phyloP scores from a whole-genome alignment of 345 rosid species.

The Odontarrhena argentea region DNA sequence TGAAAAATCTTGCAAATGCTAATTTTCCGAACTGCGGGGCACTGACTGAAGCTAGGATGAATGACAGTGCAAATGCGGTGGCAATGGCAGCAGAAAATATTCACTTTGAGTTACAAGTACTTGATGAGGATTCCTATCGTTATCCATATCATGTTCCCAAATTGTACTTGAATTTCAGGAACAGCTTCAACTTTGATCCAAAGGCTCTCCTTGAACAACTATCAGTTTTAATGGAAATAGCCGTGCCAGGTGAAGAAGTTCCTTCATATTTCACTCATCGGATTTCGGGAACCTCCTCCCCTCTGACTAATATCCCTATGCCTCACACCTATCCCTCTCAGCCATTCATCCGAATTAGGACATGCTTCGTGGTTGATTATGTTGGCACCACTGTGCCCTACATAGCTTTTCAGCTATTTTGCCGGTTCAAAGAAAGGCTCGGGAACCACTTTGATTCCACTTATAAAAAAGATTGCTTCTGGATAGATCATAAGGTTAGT shows the following conservation, averaged over 20 bases:
- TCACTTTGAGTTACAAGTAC: no score
- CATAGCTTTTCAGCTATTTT: neutral
- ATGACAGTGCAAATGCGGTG: neutral
- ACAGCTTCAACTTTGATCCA: neutral
- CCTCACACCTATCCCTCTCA: neutral
- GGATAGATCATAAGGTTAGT: no score
- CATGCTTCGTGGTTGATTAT: neutral
- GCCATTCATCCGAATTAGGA: neutral
- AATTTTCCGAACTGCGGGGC: constrained; percentile 1
- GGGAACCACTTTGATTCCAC: no score
- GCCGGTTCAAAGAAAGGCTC: neutral
- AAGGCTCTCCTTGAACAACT: neutral
- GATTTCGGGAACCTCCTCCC: neutral
- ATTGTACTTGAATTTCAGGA: neutral
- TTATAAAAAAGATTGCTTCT: no score
- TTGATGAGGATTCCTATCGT: no score
- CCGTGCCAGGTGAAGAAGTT: neutral
- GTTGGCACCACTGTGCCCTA: no score
- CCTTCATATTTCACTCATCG: constrained; percentile 13
- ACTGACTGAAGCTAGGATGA: neutral
- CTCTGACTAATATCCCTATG: neutral
- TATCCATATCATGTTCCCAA: no score
- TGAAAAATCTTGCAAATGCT: neutral
- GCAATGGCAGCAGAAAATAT: no score
- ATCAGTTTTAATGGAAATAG: neutral